Conservation (phyloP, 352 stramenopile species). For the Pythium aristosporum region DNA sequence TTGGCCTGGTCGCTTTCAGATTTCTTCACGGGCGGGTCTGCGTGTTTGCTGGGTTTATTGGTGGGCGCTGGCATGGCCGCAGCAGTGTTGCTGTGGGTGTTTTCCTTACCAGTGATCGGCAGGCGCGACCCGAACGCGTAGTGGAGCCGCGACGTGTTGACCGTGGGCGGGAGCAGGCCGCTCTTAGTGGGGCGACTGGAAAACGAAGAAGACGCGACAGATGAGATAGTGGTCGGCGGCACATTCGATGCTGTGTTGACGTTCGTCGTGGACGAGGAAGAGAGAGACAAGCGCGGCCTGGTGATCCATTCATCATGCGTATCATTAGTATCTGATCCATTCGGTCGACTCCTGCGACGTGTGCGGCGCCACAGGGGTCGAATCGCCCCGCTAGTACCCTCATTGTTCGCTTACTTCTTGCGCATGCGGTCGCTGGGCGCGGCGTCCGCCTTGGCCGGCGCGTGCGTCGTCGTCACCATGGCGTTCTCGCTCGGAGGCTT, state of each 20-base stretch:
- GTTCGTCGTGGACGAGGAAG: not conserved
- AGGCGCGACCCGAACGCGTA: constrained; percentile 27
- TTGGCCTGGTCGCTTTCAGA: constrained; percentile 10
- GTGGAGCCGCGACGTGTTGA: constrained; percentile 11
- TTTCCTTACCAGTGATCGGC: constrained; percentile 22
- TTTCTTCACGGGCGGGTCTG: constrained; percentile 13
- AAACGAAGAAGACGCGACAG: not conserved
- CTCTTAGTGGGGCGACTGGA: constrained; percentile 16
- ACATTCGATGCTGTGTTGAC: not conserved
- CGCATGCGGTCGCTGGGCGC: constrained; percentile 13
- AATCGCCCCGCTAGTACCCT: not conserved
- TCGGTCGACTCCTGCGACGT: constrained; percentile 2
- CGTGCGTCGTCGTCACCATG: constrained; percentile 2
- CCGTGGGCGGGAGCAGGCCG: constrained; percentile 15
- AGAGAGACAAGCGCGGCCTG: constrained; percentile 20
- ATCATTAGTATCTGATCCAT: not conserved
- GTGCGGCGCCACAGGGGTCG: not conserved
- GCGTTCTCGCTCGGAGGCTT: not conserved
- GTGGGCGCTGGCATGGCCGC: not conserved
- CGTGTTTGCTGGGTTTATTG: not conserved
- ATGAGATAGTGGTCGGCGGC: not conserved
- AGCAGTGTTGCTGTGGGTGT: constrained; percentile 7
- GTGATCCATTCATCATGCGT: not conserved
- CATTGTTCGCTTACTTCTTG: constrained; percentile 23
- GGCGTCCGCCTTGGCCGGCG: not conserved